Base-by-base conservation (phyloP, 164 flowering plant genomes). In the Platanus orientalis region DNA sequence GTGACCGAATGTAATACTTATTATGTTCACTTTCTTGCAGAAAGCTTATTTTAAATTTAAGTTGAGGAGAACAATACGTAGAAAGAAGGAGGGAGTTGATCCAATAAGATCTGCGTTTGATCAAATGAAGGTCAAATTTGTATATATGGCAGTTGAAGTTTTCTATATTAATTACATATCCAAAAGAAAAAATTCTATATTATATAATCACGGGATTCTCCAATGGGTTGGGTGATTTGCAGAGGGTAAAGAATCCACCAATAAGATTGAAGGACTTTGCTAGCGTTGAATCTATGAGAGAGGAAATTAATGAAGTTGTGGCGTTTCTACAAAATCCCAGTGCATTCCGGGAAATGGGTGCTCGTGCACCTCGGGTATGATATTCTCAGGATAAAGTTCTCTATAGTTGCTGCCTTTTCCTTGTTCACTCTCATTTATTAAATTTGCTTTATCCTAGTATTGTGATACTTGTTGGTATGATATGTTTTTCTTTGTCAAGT, bases 191-290 rank as follows among this genome's bases (percentile, higher is more conserved):
- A n/a, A n/a, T n/a, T n/a, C n/a, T 36, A 24, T 30, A 34, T n/a
- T 55, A 26, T 40, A 23, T 51, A 44, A 54, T 56, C 40, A 42
- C 32, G 7, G n/a, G 21, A 40, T 2, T 44, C n/a, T 68, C 19
- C 29, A 51, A 44, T 29, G 6, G 53, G 19, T 57, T 69, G 50
- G 29, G 1, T 63, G 40, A 40, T 67, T 26, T 76, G 71, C 82
- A 92, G 98, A 90, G 98, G 76, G 87, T 93, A 65, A 93, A 87
- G 73, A 90, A 87, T 75, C 98, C 98, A 56, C 97, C 98, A 52
- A 93, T 93, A 74, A 80, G 73, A 17, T 71, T 93, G 77, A 88
- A 81, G 64, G 86, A 90, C 25, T 93, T 93, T 79, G 80, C 94
- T 55, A 88, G 96, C 67, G 73, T 93, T 74, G 96, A 90, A 36